Evolutionary conservation across 2,329 filamentous ascomycete genomes (phyloP), one percentile per base, ranked within the genome.

Genomic region (Rutstroemia sp.): DNA sequence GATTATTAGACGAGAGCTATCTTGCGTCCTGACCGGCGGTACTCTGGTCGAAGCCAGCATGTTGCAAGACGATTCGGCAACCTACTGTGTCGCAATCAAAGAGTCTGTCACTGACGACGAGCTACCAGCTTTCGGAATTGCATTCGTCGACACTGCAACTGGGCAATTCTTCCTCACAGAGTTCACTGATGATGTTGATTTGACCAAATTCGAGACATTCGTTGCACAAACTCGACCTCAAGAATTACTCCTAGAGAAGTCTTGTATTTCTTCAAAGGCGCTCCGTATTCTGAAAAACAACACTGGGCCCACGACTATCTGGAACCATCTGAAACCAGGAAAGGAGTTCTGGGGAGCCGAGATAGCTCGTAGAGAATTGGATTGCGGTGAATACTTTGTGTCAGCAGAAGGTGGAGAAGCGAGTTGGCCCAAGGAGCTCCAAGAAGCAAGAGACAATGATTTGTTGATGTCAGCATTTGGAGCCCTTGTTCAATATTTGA

Each of bases 51-150:
- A 99, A 59, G 92, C 90, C 16, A 86, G 89, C 63, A 99, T 99
- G 94, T 81, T 99, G 42, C 92, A 97, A 70, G 90, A 96, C 67
- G 94, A 99, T 71, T 96, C 96, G 87, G 90, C 94, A 1, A 95
- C 91, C 0, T 97, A 90, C 71, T 99, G 94, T 70, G 90, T 94
- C 53, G 88, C 94, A 1, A 94, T 99, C 73, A 99, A 99, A 70
- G 88, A 92, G 69, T 71, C 82, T 0, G 34, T 39, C 18, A 76
- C 88, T 10, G 75, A 83, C 1, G 83, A 94, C 59, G 87, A 85
- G 53, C 76, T 84, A 27, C 92, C 94, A 5, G 83, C 84, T 0
- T 99, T 99, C 70, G 94, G 94, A 8, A 85, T 99, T 52, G 86
- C 91, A 0, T 96, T 97, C 71, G 90, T 95, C 10, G 94, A 99